Percentiles rank a stretch among this genome's conserved stretches.
Conservation (phyloP, 2,329 filamentous ascomycete genomes). For the Calonectria fujianensis region DNA sequence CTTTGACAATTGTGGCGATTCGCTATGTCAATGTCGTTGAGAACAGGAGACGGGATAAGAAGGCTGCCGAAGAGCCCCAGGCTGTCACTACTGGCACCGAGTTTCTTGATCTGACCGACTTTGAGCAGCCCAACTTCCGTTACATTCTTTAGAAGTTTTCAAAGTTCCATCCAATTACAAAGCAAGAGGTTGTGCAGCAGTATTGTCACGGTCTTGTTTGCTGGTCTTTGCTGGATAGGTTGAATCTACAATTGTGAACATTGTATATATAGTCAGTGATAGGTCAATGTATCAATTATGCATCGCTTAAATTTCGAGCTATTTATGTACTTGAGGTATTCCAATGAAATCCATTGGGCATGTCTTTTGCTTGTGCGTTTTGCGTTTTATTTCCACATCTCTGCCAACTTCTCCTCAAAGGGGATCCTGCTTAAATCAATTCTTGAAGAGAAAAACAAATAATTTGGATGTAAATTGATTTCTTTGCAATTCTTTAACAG, state of each 20-base stretch:
- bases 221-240: neutral
- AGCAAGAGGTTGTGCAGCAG: neutral
- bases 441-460: too few species aligned
- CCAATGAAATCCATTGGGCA: neutral
- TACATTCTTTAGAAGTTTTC: slow-evolving; percentile 46
- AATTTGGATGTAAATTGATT: too few species aligned
- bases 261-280: neutral
- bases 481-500: too few species aligned
- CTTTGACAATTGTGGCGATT: slow-evolving; percentile 41
- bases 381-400: too few species aligned
- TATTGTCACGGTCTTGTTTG: neutral
- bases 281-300: neutral
- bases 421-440: too few species aligned
- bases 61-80: slow-evolving; percentile 43
- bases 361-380: neutral
- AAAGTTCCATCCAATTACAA: neutral
- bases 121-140: slow-evolving; percentile 50
- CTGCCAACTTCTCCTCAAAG: too few species aligned
- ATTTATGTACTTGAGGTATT: neutral
- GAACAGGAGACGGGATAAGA: slow-evolving; percentile 54
- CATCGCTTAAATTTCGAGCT: neutral
- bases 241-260: neutral
- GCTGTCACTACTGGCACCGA: slow-evolving; percentile 39
- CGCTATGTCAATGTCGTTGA: slow-evolving; percentile 51
- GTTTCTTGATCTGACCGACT: slow-evolving; percentile 53